Conservation (phyloP, 1,284 basidiomycete genomes). For the Sanguinoderma infundibulare region DNA sequence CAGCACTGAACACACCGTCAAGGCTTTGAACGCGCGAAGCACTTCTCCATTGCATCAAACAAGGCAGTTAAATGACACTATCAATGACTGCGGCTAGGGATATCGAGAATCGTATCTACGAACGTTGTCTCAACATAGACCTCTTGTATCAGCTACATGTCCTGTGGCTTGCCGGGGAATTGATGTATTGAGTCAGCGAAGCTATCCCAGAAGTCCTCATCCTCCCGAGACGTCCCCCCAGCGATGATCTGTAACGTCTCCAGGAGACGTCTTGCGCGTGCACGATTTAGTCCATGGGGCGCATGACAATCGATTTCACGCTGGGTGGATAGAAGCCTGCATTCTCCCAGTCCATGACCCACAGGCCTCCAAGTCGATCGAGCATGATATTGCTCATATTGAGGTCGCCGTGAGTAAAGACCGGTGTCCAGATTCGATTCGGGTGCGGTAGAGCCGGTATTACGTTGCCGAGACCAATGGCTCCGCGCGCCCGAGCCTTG, state of each 20-base stretch:
- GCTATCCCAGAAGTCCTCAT: constrained; percentile 12
- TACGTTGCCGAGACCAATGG: neutral
- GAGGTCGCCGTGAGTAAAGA: constrained; percentile 28
- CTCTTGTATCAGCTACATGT: neutral
- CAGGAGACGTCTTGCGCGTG: neutral
- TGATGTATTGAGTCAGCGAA: constrained; percentile 3
- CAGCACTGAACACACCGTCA: no score
- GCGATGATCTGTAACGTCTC: constrained; percentile 5
- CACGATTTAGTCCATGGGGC: neutral
- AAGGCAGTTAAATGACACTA: no score
- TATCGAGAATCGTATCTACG: no score
- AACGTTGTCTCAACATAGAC: no score
- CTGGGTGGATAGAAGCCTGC: constrained; percentile 26
- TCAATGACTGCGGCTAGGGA: no score
- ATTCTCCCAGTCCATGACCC: constrained; percentile 29
- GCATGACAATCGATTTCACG: constrained; percentile 19
- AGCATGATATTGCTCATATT: constrained; percentile 27
- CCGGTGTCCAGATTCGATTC: constrained; percentile 9
- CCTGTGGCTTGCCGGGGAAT: neutral
- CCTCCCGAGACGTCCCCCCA: constrained; percentile 1
- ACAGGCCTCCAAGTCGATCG: constrained; percentile 22
- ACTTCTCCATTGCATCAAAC: no score
- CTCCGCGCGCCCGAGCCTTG: neutral
- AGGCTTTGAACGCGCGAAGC: no score
- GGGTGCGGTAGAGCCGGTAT: neutral